These are phyloP conservation scores for Clathrus columnatus DNA, from an alignment of 768 basidiomycete species.

Conservation along the genomic window DNA sequence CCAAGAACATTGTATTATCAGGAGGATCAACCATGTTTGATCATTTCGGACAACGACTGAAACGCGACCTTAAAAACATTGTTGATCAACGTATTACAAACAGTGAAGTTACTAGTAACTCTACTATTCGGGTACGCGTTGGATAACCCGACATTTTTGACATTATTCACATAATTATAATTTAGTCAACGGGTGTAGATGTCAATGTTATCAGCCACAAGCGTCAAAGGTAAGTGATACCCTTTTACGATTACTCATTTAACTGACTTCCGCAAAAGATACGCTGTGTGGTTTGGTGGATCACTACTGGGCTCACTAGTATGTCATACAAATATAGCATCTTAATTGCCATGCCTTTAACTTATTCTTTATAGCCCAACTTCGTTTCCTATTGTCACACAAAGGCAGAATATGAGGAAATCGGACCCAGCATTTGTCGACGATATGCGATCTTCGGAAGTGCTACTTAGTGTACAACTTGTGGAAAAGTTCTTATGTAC, in stretches of 20 bases:
- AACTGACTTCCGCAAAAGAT: constrained; percentile 31
- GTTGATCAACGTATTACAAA: constrained; percentile 85
- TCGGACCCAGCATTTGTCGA: constrained; percentile 86
- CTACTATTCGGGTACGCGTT: constrained; percentile 55
- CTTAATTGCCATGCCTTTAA: not conserved
- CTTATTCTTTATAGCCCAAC: constrained; percentile 54
- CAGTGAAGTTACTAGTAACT: constrained; percentile 66
- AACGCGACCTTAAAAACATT: constrained; percentile 89
- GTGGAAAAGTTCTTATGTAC: too few relatives aligned
- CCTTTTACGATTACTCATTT: constrained; percentile 7
- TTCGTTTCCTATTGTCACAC: constrained; percentile 94
- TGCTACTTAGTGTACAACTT: constrained; percentile 43
- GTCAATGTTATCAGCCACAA: constrained; percentile 99
- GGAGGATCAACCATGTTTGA: constrained; percentile 99
- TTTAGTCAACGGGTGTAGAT: constrained; percentile 89
- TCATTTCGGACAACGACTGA: constrained; percentile 93
- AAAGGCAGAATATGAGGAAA: constrained; percentile 89
- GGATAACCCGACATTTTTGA: not conserved
- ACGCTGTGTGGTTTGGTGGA: constrained; percentile 98
- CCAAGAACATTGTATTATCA: constrained; percentile 89
- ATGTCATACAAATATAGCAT: constrained; percentile 23
- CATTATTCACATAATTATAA: not conserved
- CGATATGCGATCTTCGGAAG: constrained; percentile 92
- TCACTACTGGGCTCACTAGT: constrained; percentile 89
- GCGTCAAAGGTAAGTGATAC: constrained; percentile 64